These are phyloP conservation scores for Darksidea phi DNA, from an alignment of 495 filamentous ascomycete species.

Conservation along the genomic window DNA sequence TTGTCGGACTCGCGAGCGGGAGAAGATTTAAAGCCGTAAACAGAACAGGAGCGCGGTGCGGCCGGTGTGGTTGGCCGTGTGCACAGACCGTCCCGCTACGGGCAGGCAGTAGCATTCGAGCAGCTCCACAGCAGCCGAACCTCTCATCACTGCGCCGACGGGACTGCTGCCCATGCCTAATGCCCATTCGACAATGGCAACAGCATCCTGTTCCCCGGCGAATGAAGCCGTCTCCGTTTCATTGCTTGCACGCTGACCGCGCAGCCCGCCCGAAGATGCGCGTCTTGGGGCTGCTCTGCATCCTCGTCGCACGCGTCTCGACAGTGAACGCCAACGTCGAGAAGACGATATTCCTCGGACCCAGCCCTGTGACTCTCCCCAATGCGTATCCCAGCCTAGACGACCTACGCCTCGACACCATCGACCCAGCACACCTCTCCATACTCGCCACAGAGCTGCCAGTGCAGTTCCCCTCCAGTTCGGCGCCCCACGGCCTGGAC, in stretches of 20 bases:
- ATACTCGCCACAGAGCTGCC: slow-evolving; percentile 61
- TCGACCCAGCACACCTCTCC: slow-evolving; percentile 55
- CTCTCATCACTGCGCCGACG: too few species aligned
- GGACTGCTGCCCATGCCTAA: too few species aligned
- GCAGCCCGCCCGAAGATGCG: slow-evolving; percentile 30
- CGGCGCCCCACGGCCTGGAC: slow-evolving; percentile 56
- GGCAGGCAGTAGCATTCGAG: too few species aligned
- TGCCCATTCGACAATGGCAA: too few species aligned
- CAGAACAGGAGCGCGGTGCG: background rate
- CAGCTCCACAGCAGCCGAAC: too few species aligned
- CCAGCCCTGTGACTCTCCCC: slow-evolving; percentile 54
- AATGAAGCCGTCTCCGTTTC: slow-evolving; percentile 6
- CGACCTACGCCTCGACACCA: slow-evolving; percentile 61
- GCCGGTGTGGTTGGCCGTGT: background rate
- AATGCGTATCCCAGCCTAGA: slow-evolving; percentile 58
- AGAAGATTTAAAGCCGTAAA: background rate
- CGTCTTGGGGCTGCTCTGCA: slow-evolving; percentile 36
- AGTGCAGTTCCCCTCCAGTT: slow-evolving; percentile 62
- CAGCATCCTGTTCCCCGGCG: background rate
- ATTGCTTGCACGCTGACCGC: slow-evolving; percentile 5
- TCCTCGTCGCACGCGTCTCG: slow-evolving; percentile 41
- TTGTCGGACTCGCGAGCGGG: slow-evolving; percentile 12
- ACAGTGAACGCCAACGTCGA: slow-evolving; percentile 69
- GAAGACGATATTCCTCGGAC: slow-evolving; percentile 85
- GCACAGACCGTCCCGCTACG: too few species aligned